Evolutionary conservation across 306 rosid species (phyloP).

Genomic region (Cajanus cajan): DNA sequence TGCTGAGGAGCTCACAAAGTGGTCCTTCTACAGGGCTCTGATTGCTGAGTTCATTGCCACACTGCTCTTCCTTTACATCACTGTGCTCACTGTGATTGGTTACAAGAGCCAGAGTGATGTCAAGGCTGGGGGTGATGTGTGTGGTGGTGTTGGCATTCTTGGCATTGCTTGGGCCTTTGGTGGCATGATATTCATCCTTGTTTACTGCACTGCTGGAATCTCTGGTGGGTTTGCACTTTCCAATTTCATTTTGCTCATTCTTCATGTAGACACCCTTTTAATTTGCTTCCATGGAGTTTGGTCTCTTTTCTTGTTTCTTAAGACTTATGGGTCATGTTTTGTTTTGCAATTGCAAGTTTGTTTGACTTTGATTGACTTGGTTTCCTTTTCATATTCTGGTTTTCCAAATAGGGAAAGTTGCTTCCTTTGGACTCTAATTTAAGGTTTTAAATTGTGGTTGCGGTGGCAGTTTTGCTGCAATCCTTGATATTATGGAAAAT

Average conservation of each 20-base stretch:
- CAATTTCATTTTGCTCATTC: background rate
- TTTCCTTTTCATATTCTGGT: background rate
- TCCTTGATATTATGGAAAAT: background rate
- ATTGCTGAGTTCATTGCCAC: slow-evolving; percentile 86
- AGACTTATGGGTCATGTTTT: background rate
- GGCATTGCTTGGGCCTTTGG: slow-evolving; percentile 88
- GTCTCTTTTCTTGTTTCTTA: background rate
- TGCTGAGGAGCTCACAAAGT: slow-evolving; percentile 38
- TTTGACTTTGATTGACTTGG: background rate
- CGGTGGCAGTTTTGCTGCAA: background rate
- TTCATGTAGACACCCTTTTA: background rate
- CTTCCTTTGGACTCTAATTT: background rate
- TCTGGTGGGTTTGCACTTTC: slow-evolving; percentile 43
- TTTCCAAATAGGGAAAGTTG: background rate
- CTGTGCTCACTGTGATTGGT: slow-evolving; percentile 69
- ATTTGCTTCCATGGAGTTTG: background rate
- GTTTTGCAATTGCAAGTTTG: background rate
- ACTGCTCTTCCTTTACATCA: slow-evolving; percentile 66
- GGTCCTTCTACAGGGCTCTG: slow-evolving; percentile 70
- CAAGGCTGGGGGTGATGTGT: slow-evolving; percentile 11
- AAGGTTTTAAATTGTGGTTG: background rate
- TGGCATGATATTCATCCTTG: slow-evolving; percentile 42
- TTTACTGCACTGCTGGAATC: slow-evolving; percentile 86
- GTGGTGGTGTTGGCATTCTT: slow-evolving; percentile 65
- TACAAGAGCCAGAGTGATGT: slow-evolving; percentile 51